A percentile compares a stretch with the other conserved stretches of the same genome.
phyloP scores from a whole-genome alignment of 1,284 basidiomycete species.

The Sphaerobolus stellatus region DNA sequence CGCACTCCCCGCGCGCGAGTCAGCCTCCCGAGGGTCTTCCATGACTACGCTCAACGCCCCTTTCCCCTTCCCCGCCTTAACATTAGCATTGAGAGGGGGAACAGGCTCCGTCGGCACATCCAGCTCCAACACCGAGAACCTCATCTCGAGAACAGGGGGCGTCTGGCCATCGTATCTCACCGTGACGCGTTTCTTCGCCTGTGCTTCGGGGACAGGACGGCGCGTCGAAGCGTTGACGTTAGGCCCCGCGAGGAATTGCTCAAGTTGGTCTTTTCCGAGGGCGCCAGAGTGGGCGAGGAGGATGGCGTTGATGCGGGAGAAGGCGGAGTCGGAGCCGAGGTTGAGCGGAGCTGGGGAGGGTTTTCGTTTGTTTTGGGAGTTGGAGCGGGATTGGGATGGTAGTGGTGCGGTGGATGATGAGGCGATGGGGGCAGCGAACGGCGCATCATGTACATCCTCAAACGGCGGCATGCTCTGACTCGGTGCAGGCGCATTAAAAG shows the following conservation, averaged over 20 bases:
- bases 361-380: too few species aligned
- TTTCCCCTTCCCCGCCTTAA: neutral
- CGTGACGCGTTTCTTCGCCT: slow-evolving; percentile 50
- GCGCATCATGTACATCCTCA: slow-evolving; percentile 1
- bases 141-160: slow-evolving; percentile 55
- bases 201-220: slow-evolving; percentile 10
- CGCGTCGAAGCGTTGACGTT: too few species aligned
- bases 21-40: neutral
- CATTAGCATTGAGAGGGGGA: neutral
- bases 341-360: slow-evolving; percentile 5
- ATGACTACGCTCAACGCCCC: neutral
- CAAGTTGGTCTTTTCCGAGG: too few species aligned
- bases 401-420: too few species aligned
- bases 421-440: too few species aligned
- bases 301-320: slow-evolving; percentile 1
- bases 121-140: slow-evolving; percentile 49
- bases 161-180: slow-evolving; percentile 50
- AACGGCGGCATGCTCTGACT: slow-evolving; percentile 2
- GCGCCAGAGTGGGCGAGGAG: neutral
- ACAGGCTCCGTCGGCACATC: slow-evolving; percentile 36
- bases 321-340: neutral
- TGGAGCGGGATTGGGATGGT: too few species aligned
- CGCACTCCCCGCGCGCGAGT: too few species aligned
- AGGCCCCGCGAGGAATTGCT: too few species aligned
- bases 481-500: slow-evolving; percentile 21